A percentile compares a stretch with the other conserved stretches of the same genome.
phyloP scores from a whole-genome alignment of 176 grass and related monocot species.

The Aegilops sharonensis region DNA sequence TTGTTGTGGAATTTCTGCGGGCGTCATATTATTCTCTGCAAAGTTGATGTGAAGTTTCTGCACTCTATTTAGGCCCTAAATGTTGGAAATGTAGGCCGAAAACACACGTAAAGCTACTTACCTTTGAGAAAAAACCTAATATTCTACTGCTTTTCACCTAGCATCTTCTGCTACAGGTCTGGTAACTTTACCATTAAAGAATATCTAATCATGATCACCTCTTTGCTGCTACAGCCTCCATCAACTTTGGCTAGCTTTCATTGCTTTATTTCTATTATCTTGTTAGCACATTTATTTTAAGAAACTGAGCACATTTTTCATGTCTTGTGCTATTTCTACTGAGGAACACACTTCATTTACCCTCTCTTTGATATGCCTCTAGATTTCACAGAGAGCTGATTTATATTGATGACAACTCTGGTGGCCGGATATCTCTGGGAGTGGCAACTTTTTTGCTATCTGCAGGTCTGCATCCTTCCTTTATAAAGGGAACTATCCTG shows the following conservation, averaged over 20 bases:
- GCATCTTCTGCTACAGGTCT: not conserved
- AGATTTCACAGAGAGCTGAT: not conserved
- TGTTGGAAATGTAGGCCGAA: conserved; percentile 53
- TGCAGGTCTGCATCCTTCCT: conserved; percentile 36
- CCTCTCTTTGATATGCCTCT: not conserved
- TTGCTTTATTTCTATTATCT: conserved; percentile 1
- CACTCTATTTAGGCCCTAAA: not conserved
- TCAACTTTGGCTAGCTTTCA: conserved; percentile 30
- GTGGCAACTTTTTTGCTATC: conserved; percentile 40
- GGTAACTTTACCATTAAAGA: conserved; percentile 7
- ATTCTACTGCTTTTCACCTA: not conserved
- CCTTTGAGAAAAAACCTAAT: conserved; percentile 35
- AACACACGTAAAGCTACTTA: conserved; percentile 33
- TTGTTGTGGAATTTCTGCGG: not conserved
- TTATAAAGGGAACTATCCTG: conserved; percentile 44
- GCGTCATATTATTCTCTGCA: not conserved
- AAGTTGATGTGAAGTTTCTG: not conserved
- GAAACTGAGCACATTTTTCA: not conserved
- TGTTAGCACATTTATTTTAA: conserved; percentile 3
- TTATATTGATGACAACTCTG: conserved; percentile 12
- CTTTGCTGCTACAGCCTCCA: conserved; percentile 4
- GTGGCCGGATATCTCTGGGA: not conserved
- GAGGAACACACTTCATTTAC: not conserved
- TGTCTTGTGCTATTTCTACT: not conserved
- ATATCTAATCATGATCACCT: conserved; percentile 16